Conservation (phyloP, 2,329 filamentous ascomycete species). For the Penicillium decumbens region DNA sequence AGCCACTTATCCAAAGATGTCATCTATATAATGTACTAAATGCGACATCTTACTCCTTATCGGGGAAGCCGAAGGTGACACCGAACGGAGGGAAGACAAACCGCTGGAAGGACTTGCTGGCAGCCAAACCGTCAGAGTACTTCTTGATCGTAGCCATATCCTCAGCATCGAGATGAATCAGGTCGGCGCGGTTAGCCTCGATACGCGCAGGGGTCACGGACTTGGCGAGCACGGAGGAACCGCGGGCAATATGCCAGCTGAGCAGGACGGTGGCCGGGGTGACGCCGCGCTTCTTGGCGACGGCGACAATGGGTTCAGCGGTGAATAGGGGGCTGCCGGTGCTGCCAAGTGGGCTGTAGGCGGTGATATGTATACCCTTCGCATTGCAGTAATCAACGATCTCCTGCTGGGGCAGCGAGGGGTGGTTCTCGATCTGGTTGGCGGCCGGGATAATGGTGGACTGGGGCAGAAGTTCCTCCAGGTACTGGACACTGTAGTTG, state of each 20-base stretch:
- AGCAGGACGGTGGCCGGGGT: conserved; percentile 39
- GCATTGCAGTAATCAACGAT: conserved; percentile 50
- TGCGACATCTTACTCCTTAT: conserved; percentile 45
- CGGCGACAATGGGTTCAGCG: conserved; percentile 39
- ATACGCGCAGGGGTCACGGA: conserved; percentile 41
- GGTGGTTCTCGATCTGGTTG: conserved; percentile 80
- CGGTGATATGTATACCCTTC: conserved; percentile 51
- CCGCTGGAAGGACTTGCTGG: conserved; percentile 33
- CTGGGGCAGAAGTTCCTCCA: conserved; percentile 53
- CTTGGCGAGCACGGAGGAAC: conserved; percentile 41
- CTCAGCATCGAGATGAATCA: conserved; percentile 37
- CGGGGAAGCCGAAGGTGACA: conserved; percentile 67
- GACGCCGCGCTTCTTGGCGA: conserved; percentile 40
- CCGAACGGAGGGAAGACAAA: conserved; percentile 68
- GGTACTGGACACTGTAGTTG: conserved; percentile 54
- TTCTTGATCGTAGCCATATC: conserved; percentile 38
- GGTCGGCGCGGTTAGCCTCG: conserved; percentile 36
- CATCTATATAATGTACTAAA: conserved; percentile 2
- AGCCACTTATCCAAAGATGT: neutral
- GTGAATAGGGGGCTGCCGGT: conserved; percentile 43
- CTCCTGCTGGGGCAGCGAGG: conserved; percentile 58
- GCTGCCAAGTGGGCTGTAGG: conserved; percentile 46
- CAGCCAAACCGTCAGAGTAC: conserved; percentile 33
- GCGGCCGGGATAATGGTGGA: conserved; percentile 61
- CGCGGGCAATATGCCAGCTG: conserved; percentile 43